Percentiles rank a stretch among this genome's conserved stretches.
Conservation (phyloP, 768 basidiomycete species). For the Galerina marginata region DNA sequence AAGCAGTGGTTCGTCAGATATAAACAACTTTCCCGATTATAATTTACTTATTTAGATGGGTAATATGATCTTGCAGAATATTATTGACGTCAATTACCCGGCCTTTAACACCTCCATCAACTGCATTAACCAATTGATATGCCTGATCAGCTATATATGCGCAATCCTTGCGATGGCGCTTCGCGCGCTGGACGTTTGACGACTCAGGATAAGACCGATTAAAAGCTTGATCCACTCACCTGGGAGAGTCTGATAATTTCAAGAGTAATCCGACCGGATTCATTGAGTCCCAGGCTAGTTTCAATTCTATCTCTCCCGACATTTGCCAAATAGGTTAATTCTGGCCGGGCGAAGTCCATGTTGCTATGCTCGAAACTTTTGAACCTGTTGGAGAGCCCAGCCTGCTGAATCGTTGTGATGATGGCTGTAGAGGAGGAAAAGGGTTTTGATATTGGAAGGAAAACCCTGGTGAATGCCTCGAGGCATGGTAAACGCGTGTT, state of each 20-base stretch:
- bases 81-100: conserved; percentile 26
- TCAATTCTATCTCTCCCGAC: conserved; percentile 12
- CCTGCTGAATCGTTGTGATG: conserved; percentile 5
- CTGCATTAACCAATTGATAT: conserved; percentile 27
- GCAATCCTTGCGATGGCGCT: conserved; percentile 23
- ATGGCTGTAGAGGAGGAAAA: conserved; percentile 10
- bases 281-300: conserved; percentile 22
- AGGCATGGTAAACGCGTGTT: conserved; percentile 5
- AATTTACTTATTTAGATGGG: conserved; percentile 22
- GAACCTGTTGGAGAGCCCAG: conserved; percentile 14
- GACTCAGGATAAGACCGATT: background rate
- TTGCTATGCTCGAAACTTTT: background rate
- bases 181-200: conserved; percentile 20
- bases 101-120: conserved; percentile 29
- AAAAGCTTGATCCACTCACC: conserved; percentile 12
- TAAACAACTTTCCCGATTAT: background rate
- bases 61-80: conserved; percentile 25
- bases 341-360: conserved; percentile 11
- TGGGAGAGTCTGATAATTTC: conserved; percentile 25
- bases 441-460: background rate
- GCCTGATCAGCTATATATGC: conserved; percentile 25
- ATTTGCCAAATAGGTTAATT: conserved; percentile 18
- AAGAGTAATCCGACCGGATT: conserved; percentile 24
- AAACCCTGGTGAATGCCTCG: conserved; percentile 7
- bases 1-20: background rate